Evolutionary conservation across 305 asterid genomes (phyloP), one percentile per base, ranked within the genome.

Genomic region (Coffea humblotiana): DNA sequence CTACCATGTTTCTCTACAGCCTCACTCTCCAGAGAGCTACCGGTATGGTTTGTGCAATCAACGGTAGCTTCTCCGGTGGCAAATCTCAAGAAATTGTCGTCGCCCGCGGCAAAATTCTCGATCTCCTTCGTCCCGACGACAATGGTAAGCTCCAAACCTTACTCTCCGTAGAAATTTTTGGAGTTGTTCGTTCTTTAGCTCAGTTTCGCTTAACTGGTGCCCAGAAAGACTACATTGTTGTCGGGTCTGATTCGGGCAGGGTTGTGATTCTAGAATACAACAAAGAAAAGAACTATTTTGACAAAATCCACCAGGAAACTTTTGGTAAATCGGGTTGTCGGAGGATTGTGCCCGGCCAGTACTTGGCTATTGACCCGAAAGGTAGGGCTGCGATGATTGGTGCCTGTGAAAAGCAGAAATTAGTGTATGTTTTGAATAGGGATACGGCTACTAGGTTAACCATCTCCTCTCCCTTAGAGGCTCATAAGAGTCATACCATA

Each of bases 381-480:
- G 99, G 99, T 76, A 89, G 99, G 85, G 99, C 99, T 80, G 98
- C 93, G 11, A 94, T 96, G 99, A 83, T 94, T 81, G 98, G 97
- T 79, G 98, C 99, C 63, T 90, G 97, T 76, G 99, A 96, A 83
- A 96, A 96, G 78, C 99, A 96, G 95, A 96, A 96, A 89, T 95
- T 96, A 77, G 98, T 96, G 73, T 96, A 94, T 86, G 98, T 96
- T 74, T 87, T 96, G 91, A 96, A 96, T 83, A 90, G 99, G 85
- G 99, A 96, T 88, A 92, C 97, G 48, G 89, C 97, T 2, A 98
- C 99, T 85, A 90, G 99, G 88, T 82, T 96, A 82, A 94, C 99
- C 14, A 94, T 96, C 76, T 94, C 98, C 1, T 91, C 97, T 0
- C 99, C 99, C 37, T 84, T 96, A 52, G 99, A 94, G 88, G 99